Conservation (phyloP, 257 asterid genomes). For the Salvia splendens region DNA sequence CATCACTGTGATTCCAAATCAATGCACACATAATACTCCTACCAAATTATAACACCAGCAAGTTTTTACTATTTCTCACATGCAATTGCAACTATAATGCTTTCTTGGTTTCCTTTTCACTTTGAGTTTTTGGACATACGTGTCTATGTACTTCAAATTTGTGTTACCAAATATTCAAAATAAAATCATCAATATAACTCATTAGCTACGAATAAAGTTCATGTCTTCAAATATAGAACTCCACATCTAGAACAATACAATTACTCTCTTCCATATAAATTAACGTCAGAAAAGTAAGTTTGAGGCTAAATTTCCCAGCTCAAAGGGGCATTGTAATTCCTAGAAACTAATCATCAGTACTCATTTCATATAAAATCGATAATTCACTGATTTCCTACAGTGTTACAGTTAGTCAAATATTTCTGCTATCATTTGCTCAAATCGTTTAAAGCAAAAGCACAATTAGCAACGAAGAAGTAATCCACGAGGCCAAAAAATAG, state of each 20-base stretch:
- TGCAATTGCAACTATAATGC: not conserved
- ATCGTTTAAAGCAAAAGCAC: not conserved
- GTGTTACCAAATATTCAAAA: not conserved
- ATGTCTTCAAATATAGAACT: not conserved
- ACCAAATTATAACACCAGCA: not conserved
- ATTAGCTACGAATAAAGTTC: not conserved
- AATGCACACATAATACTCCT: not conserved
- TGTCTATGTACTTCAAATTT: not conserved
- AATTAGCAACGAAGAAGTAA: not conserved
- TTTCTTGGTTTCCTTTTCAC: not conserved
- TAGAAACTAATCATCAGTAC: not conserved
- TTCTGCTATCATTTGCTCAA: not conserved
- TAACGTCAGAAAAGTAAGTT: not conserved
- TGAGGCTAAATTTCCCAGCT: not conserved
- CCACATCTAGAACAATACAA: not conserved
- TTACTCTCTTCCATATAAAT: not conserved
- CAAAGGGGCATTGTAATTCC: not conserved
- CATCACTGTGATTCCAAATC: not conserved
- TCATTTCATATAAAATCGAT: not conserved
- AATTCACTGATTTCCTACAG: not conserved
- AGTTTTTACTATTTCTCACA: not conserved
- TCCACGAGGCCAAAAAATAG: constrained; percentile 13
- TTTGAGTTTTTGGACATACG: not conserved
- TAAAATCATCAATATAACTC: not conserved
- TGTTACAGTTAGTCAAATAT: not conserved